Percentiles rank a stretch among this genome's conserved stretches.
phyloP scores from a whole-genome alignment of 768 basidiomycete genomes.

The Leucocoprinus leucothites region DNA sequence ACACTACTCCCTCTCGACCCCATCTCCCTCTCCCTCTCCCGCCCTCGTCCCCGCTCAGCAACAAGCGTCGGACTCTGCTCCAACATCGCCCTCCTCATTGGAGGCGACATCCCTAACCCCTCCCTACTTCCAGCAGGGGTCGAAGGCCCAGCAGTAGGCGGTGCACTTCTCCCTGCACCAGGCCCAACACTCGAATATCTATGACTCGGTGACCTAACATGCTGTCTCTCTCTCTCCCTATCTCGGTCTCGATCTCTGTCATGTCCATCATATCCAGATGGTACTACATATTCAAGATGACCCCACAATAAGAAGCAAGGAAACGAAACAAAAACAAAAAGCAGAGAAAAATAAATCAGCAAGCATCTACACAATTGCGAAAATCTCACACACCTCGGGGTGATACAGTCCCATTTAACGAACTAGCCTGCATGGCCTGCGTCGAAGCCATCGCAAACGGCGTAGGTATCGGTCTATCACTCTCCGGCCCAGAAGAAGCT shows the following conservation, averaged over 20 bases:
- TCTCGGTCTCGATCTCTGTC: not conserved
- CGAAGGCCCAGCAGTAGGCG: constrained; percentile 21
- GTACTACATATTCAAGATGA: not conserved
- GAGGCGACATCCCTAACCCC: constrained; percentile 27
- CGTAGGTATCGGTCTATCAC: constrained; percentile 50
- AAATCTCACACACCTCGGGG: constrained; percentile 28
- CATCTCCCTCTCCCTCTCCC: constrained; percentile 1
- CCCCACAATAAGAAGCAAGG: not conserved
- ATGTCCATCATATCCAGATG: constrained; percentile 23
- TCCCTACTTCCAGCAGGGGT: constrained; percentile 1
- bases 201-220: constrained; percentile 41
- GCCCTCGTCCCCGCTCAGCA: constrained; percentile 2
- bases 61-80: constrained; percentile 16
- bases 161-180: constrained; percentile 7
- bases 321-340: not conserved
- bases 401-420: constrained; percentile 26
- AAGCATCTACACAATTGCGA: too few relatives aligned
- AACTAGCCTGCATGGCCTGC: constrained; percentile 30
- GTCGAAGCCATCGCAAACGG: constrained; percentile 53
- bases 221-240: too few relatives aligned
- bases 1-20: not conserved
- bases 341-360: too few relatives aligned
- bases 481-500: constrained; percentile 26
- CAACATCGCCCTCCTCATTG: constrained; percentile 23
- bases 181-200: constrained; percentile 28